Evolutionary conservation across 2,329 filamentous ascomycete genomes (phyloP).

Genomic region (Fusarium chuoi): DNA sequence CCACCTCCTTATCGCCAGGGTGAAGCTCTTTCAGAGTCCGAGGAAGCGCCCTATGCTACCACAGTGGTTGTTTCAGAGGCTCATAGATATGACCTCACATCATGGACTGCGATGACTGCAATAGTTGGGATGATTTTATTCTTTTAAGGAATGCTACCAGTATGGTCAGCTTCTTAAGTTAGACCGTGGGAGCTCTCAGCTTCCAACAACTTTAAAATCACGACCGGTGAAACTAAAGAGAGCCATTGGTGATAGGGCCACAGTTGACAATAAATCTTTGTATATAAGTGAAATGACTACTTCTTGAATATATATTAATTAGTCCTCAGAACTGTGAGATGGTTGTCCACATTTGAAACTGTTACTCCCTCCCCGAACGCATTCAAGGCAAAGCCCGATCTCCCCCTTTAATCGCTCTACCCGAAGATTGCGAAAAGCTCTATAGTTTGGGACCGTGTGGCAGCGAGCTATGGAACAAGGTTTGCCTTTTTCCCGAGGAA

Average conservation of each 20-base stretch:
- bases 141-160: background rate
- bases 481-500: background rate
- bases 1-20: background rate
- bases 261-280: fast-evolving
- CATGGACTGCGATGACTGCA: background rate
- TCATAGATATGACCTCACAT: background rate
- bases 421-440: fast-evolving
- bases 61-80: background rate
- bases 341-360: background rate
- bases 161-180: no score
- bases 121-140: background rate
- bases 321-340: background rate
- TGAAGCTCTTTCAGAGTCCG: background rate
- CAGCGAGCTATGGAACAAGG: background rate
- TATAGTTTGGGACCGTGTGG: background rate
- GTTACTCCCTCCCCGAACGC: fast-evolving
- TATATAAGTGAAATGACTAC: background rate
- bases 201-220: background rate
- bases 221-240: background rate
- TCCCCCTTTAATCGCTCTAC: background rate
- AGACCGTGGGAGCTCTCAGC: no score
- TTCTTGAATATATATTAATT: background rate
- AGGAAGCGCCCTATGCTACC: background rate
- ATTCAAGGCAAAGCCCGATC: background rate
- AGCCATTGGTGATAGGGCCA: background rate